A percentile compares a stretch with the other conserved stretches of the same genome.
Conservation (phyloP, 768 basidiomycete genomes). For the Auricularia heimuer region DNA sequence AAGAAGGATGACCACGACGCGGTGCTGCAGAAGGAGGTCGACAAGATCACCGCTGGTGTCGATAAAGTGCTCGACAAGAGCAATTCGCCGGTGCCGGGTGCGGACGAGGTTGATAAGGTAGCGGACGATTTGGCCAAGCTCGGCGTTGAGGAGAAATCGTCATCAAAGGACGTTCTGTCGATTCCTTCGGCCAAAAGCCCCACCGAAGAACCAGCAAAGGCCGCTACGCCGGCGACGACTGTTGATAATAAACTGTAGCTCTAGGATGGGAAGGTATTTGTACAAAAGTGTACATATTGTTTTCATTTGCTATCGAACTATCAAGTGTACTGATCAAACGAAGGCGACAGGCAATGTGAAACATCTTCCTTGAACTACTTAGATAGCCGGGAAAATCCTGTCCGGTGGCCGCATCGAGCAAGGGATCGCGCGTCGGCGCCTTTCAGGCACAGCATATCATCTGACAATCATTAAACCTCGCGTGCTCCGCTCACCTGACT, state of each 20-base stretch:
- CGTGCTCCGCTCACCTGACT: not conserved
- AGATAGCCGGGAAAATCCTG: no score
- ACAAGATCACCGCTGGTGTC: slow-evolving; percentile 25
- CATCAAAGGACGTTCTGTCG: not conserved
- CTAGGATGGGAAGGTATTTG: no score
- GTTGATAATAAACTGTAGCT: no score
- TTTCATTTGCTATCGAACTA: no score
- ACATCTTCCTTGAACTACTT: no score
- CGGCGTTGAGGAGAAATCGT: not conserved
- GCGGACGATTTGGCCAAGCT: not conserved
- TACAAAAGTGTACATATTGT: no score
- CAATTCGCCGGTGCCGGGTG: not conserved
- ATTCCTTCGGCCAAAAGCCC: not conserved
- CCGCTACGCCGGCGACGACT: not conserved
- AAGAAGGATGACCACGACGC: slow-evolving; percentile 7
- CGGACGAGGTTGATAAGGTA: not conserved
- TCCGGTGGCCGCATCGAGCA: no score
- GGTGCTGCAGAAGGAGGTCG: slow-evolving; percentile 22
- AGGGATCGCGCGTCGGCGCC: no score
- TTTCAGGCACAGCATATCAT: no score
- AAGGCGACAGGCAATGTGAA: no score
- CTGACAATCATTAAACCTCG: no score
- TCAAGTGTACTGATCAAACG: no score
- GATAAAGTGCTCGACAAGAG: slow-evolving; percentile 9
- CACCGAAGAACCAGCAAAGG: not conserved